A percentile compares a stretch with the other conserved stretches of the same genome.
phyloP scores from a whole-genome alignment of 2,329 filamentous ascomycete genomes.

The Cercospora zeina region DNA sequence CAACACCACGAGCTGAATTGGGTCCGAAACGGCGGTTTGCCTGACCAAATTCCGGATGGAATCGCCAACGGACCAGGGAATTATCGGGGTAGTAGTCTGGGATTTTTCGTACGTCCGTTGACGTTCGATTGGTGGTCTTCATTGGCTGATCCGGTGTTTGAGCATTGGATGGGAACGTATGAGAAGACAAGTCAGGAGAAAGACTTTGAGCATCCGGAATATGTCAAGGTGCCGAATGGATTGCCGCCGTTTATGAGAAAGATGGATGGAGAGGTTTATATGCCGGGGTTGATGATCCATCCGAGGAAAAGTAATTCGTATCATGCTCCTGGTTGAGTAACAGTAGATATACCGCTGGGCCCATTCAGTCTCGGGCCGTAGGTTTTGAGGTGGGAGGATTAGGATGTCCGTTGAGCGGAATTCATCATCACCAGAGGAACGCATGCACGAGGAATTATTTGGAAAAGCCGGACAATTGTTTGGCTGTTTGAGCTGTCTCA shows the following conservation, averaged over 20 bases:
- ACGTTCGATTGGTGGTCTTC: slow-evolving; percentile 40
- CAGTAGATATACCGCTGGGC: not conserved
- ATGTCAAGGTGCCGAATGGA: slow-evolving; percentile 22
- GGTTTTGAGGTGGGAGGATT: too few relatives aligned
- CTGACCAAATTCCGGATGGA: not conserved
- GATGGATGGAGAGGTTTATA: slow-evolving; percentile 38
- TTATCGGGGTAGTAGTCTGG: slow-evolving; percentile 36
- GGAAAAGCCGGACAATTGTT: too few relatives aligned
- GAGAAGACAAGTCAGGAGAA: not conserved
- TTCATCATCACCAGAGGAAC: too few relatives aligned
- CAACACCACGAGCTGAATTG: slow-evolving; percentile 28
- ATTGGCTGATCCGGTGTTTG: slow-evolving; percentile 38
- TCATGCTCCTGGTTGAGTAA: not conserved
- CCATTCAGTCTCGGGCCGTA: too few relatives aligned
- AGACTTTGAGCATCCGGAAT: not conserved
- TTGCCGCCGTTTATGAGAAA: slow-evolving; percentile 37
- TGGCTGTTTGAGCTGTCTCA: too few relatives aligned
- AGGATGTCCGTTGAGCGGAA: too few relatives aligned
- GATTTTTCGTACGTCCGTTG: slow-evolving; percentile 26
- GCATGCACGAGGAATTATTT: too few relatives aligned
- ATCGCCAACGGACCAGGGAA: not conserved
- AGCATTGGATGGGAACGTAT: slow-evolving; percentile 39
- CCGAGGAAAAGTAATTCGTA: slow-evolving; percentile 38
- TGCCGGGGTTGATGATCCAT: slow-evolving; percentile 44
- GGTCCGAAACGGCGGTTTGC: not conserved